Evolutionary conservation across 2,329 filamentous ascomycete genomes (phyloP).

Genomic region (Ceratocystis diversiconidia): DNA sequence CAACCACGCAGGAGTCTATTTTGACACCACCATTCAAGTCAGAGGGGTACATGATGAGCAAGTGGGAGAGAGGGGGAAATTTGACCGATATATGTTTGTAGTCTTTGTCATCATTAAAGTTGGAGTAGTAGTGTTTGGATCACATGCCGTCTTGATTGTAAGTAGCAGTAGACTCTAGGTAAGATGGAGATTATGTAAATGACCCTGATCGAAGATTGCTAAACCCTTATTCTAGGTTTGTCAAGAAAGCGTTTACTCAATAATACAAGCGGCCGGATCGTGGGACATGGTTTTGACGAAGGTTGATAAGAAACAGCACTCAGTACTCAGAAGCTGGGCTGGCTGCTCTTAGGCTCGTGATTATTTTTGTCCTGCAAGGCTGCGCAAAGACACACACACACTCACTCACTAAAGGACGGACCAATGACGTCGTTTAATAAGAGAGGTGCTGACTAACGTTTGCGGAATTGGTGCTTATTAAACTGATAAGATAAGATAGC

Average conservation of each 20-base stretch:
- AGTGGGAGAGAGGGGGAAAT: not conserved
- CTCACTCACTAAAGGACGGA: not conserved
- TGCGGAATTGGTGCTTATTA: not conserved
- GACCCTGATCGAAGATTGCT: not conserved
- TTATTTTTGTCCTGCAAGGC: too few relatives aligned
- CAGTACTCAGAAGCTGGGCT: too few relatives aligned
- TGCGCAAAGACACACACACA: too few relatives aligned
- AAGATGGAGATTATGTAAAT: not conserved
- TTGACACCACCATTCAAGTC: not conserved
- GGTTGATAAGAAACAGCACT: too few relatives aligned
- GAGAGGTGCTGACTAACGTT: not conserved
- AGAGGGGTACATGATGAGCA: not conserved
- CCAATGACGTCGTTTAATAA: slow-evolving; percentile 11
- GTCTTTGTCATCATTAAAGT: too few relatives aligned
- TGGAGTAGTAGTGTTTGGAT: too few relatives aligned
- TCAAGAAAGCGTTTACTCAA: not conserved
- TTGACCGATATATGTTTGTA: not conserved
- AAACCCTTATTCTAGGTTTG: not conserved
- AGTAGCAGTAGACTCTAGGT: not conserved
- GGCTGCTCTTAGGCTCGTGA: too few relatives aligned
- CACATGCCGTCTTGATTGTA: not conserved
- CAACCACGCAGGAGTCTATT: not conserved
- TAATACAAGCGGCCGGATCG: too few relatives aligned
- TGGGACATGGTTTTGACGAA: too few relatives aligned
- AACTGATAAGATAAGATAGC: slow-evolving; percentile 17